Percentiles rank a stretch among this genome's conserved stretches.
Conservation (phyloP, 352 stramenopile species). For the Phytophthora sp. region DNA sequence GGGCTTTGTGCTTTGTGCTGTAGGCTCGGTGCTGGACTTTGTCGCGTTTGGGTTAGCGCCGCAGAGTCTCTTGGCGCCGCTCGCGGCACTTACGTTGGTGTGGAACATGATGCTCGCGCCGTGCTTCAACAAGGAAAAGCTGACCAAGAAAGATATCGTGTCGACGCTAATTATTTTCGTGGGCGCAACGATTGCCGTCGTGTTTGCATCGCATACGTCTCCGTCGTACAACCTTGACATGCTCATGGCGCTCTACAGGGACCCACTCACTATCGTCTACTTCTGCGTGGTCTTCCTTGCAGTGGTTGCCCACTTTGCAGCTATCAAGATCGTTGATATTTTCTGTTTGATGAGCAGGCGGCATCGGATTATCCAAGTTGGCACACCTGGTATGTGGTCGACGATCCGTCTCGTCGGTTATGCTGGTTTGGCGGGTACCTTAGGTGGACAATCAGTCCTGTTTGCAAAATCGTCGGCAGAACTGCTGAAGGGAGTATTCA, state of each 20-base stretch:
- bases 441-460: constrained; percentile 84
- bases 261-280: constrained; percentile 73
- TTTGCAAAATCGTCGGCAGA: constrained; percentile 88
- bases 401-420: constrained; percentile 80
- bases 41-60: constrained; percentile 90
- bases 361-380: constrained; percentile 81
- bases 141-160: constrained; percentile 78
- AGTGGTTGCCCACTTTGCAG: constrained; percentile 57
- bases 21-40: constrained; percentile 91
- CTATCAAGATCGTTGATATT: constrained; percentile 73
- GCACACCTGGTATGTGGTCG: constrained; percentile 61
- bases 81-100: constrained; percentile 90
- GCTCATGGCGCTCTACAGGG: constrained; percentile 79
- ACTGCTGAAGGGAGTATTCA: constrained; percentile 71
- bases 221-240: constrained; percentile 83
- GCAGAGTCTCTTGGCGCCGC: constrained; percentile 85
- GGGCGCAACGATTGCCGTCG: constrained; percentile 81
- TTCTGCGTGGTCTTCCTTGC: constrained; percentile 41
- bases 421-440: constrained; percentile 72
- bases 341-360: constrained; percentile 73
- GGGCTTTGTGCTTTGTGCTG: constrained; percentile 81
- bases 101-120: constrained; percentile 92
- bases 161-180: constrained; percentile 87
- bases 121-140: constrained; percentile 89
- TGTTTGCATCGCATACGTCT: constrained; percentile 86